A percentile compares a stretch with the other conserved stretches of the same genome.
Evolutionary conservation across 768 basidiomycete genomes (phyloP).

Genomic region (Mycena sanguinolenta): DNA sequence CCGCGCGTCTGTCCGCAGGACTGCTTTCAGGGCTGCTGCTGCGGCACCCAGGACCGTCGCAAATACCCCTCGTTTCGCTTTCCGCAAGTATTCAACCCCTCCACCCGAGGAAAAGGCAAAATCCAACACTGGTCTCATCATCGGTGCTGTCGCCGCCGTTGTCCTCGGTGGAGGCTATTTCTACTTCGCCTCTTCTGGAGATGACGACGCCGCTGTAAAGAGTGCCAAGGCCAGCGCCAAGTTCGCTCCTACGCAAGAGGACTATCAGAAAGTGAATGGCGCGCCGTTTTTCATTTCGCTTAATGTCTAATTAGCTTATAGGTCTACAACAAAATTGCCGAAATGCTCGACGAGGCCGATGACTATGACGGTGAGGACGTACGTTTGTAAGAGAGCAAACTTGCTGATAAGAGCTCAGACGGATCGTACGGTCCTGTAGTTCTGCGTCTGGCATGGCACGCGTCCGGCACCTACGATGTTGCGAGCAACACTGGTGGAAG

Average conservation of each 20-base stretch:
- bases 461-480: slow-evolving; percentile 94
- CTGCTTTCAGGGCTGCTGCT: slow-evolving; percentile 52
- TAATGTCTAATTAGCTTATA: slow-evolving; percentile 44
- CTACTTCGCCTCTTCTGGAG: slow-evolving; percentile 62
- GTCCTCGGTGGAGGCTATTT: slow-evolving; percentile 75
- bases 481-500: slow-evolving; percentile 83
- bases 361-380: slow-evolving; percentile 84
- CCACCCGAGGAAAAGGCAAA: slow-evolving; percentile 61
- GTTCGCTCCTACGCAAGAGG: slow-evolving; percentile 82
- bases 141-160: slow-evolving; percentile 72
- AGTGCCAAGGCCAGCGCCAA: slow-evolving; percentile 76
- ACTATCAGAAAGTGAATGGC: slow-evolving; percentile 82
- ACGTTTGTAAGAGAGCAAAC: slow-evolving; percentile 25
- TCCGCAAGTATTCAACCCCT: slow-evolving; percentile 72
- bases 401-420: slow-evolving; percentile 58
- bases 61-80: slow-evolving; percentile 52
- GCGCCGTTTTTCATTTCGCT: neutral
- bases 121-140: slow-evolving; percentile 69
- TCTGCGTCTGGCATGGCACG: slow-evolving; percentile 93
- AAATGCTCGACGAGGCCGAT: slow-evolving; percentile 78
- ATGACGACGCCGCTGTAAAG: slow-evolving; percentile 68
- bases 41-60: slow-evolving; percentile 39
- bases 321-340: slow-evolving; percentile 94
- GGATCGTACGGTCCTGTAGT: slow-evolving; percentile 91
- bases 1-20: slow-evolving; percentile 64